phyloP scores from a whole-genome alignment of 2,329 filamentous ascomycete species.

The Aspergillus neotritici region DNA sequence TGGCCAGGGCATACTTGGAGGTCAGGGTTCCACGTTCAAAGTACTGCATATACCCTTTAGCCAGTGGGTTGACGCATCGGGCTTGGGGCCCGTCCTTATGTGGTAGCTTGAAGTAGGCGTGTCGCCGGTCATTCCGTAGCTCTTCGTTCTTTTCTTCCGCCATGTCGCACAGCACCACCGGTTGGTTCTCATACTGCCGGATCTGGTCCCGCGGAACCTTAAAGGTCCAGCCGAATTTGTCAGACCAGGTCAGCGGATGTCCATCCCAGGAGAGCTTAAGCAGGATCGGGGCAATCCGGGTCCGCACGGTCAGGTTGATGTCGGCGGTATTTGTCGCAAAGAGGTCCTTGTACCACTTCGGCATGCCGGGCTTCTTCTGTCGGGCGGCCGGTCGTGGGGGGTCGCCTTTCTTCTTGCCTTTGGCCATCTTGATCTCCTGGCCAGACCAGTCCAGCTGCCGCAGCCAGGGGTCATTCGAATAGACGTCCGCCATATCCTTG shows the following conservation, averaged over 20 bases:
- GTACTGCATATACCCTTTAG: conserved; percentile 83
- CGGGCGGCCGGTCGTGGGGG: conserved; percentile 68
- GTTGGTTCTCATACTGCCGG: conserved; percentile 61
- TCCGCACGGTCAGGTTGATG: conserved; percentile 78
- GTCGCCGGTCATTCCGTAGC: conserved; percentile 60
- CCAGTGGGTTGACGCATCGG: conserved; percentile 78
- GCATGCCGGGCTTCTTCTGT: conserved; percentile 93
- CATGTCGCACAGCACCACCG: conserved; percentile 71
- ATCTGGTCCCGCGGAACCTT: conserved; percentile 61
- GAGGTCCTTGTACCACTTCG: conserved; percentile 91
- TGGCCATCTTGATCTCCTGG: conserved; percentile 85
- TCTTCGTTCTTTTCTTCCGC: conserved; percentile 62
- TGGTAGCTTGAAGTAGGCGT: conserved; percentile 84
- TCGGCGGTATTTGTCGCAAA: conserved; percentile 60
- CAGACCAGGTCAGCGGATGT: conserved; percentile 85
- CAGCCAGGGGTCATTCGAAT: conserved; percentile 81
- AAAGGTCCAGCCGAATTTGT: conserved; percentile 90
- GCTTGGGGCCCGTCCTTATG: conserved; percentile 90
- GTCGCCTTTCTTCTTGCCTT: conserved; percentile 81
- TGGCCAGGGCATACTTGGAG: conserved; percentile 84
- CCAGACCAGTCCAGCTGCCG: conserved; percentile 92
- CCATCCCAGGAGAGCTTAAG: conserved; percentile 84
- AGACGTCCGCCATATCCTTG: conserved; percentile 64
- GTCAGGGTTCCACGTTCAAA: conserved; percentile 86
- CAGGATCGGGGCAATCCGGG: conserved; percentile 78